A percentile compares a stretch with the other conserved stretches of the same genome.
Evolutionary conservation across 1,284 basidiomycete genomes (phyloP).

Genomic region (Megacollybia platyphylla): DNA sequence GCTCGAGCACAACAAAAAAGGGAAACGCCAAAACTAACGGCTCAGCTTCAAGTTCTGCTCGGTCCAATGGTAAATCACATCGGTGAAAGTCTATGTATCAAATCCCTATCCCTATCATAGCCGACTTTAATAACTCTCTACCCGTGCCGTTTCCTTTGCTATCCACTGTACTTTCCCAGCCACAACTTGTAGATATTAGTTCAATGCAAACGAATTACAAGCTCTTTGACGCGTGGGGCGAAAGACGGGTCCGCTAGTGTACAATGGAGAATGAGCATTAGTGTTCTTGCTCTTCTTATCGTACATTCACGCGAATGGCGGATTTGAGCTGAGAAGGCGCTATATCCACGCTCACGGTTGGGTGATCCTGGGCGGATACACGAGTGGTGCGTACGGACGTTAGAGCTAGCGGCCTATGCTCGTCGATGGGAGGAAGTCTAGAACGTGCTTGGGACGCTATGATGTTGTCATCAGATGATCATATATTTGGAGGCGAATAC

Average conservation of each 20-base stretch:
- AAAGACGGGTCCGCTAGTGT: too few relatives aligned
- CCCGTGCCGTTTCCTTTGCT: background rate
- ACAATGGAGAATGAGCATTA: too few relatives aligned
- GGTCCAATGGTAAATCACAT: slow-evolving; percentile 39
- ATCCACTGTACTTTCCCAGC: background rate
- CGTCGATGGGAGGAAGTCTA: slow-evolving; percentile 3
- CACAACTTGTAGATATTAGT: background rate
- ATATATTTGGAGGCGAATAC: slow-evolving; percentile 9
- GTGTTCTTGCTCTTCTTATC: slow-evolving; percentile 2
- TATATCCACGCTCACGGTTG: slow-evolving; percentile 9
- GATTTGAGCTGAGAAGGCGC: slow-evolving; percentile 9
- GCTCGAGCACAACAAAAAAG: slow-evolving; percentile 35
- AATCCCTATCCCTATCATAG: too few relatives aligned
- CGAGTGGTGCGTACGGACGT: background rate
- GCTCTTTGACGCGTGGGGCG: background rate
- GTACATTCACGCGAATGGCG: slow-evolving; percentile 10
- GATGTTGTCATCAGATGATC: slow-evolving; percentile 1
- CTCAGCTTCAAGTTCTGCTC: slow-evolving; percentile 24
- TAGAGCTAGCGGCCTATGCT: background rate
- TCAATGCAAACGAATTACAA: background rate
- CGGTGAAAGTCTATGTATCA: slow-evolving; percentile 22
- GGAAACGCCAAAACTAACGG: slow-evolving; percentile 46
- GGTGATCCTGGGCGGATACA: slow-evolving; percentile 1
- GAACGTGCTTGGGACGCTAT: slow-evolving; percentile 5
- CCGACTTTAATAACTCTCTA: too few relatives aligned